A percentile compares a stretch with the other conserved stretches of the same genome.
Conservation (phyloP, 768 basidiomycete genomes). For the Psilocybe azurescens region DNA sequence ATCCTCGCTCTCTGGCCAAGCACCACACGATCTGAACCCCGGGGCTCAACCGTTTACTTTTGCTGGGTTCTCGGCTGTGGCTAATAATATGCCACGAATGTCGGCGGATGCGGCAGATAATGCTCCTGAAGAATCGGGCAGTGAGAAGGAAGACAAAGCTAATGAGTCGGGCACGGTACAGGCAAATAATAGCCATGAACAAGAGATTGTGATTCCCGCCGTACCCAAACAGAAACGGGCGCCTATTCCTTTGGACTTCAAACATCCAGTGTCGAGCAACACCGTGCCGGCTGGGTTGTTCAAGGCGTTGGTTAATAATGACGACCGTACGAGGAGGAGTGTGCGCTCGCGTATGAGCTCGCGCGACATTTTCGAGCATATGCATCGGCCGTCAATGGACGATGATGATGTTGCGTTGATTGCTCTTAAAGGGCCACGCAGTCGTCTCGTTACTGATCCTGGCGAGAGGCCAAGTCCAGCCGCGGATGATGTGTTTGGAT, state of each 20-base stretch:
- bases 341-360: conserved; percentile 83
- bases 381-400: conserved; percentile 75
- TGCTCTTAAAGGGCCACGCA: conserved; percentile 54
- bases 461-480: conserved; percentile 32
- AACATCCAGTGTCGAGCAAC: conserved; percentile 56
- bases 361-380: conserved; percentile 73
- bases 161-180: conserved; percentile 43
- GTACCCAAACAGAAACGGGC: conserved; percentile 58
- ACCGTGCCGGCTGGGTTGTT: conserved; percentile 88
- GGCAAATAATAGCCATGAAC: conserved; percentile 29
- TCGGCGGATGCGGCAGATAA: conserved; percentile 19
- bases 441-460: conserved; percentile 65
- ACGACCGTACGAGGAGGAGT: conserved; percentile 70
- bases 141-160: conserved; percentile 19
- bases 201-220: conserved; percentile 29
- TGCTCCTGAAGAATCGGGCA: conserved; percentile 1
- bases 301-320: conserved; percentile 72
- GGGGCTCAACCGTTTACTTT: conserved; percentile 69
- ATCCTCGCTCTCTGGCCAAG: conserved; percentile 29
- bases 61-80: conserved; percentile 60
- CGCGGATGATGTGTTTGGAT: conserved; percentile 43
- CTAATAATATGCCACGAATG: conserved; percentile 33
- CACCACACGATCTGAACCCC: conserved; percentile 41
- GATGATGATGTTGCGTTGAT: conserved; percentile 75
- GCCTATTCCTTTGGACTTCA: conserved; percentile 81